These are phyloP conservation scores for Penicillium arizonense DNA, from an alignment of 495 filamentous ascomycete species.

Conservation along the genomic window DNA sequence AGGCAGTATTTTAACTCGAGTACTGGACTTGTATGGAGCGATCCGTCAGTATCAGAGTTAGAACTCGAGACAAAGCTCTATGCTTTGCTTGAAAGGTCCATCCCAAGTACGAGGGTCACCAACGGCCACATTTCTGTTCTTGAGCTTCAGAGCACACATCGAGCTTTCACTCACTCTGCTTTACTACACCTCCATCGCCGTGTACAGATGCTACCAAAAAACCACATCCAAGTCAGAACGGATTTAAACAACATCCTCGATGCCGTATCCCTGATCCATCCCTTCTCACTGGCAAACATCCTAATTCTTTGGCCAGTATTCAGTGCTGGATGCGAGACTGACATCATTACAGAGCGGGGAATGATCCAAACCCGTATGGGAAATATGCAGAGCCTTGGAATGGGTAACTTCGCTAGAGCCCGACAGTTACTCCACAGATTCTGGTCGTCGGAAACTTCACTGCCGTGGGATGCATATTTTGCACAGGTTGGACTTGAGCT, in stretches of 20 bases:
- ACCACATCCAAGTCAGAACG: slow-evolving; percentile 19
- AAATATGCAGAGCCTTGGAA: slow-evolving; percentile 28
- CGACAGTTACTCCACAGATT: slow-evolving; percentile 16
- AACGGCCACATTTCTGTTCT: background rate
- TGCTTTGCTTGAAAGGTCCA: too few species aligned
- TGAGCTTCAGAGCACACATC: slow-evolving; percentile 26
- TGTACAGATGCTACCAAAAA: slow-evolving; percentile 18
- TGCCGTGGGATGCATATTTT: slow-evolving; percentile 30
- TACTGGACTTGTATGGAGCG: background rate
- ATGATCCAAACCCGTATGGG: slow-evolving; percentile 27
- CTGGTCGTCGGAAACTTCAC: slow-evolving; percentile 18
- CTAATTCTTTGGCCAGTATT: slow-evolving; percentile 37
- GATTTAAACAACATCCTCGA: slow-evolving; percentile 23
- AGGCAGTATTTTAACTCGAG: background rate
- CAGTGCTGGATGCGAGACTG: slow-evolving; percentile 33
- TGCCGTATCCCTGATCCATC: slow-evolving; percentile 16
- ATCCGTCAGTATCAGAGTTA: background rate
- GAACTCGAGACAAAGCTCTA: background rate
- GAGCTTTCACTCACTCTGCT: slow-evolving; percentile 29
- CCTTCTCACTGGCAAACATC: slow-evolving; percentile 28
- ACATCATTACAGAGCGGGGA: slow-evolving; percentile 9
- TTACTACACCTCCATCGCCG: slow-evolving; percentile 34
- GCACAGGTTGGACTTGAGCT: slow-evolving; percentile 20
- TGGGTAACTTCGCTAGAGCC: slow-evolving; percentile 36
- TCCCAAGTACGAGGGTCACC: too few species aligned